Evolutionary conservation across 495 filamentous ascomycete genomes (phyloP).

Genomic region (Penicillium angulare): DNA sequence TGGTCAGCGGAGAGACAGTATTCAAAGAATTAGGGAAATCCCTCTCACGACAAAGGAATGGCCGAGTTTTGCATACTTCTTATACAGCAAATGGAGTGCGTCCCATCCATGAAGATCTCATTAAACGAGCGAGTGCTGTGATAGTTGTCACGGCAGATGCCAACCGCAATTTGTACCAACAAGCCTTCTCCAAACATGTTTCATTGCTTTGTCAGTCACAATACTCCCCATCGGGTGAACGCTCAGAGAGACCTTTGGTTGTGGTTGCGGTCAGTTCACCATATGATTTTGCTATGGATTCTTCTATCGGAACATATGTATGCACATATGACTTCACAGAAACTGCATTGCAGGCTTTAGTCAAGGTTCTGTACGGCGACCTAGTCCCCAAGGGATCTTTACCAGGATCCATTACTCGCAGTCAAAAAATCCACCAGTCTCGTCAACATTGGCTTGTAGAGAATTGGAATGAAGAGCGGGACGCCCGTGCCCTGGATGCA

Average conservation of each 20-base stretch:
- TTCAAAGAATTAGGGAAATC: conserved; percentile 82
- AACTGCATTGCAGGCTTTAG: conserved; percentile 77
- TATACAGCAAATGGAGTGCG: conserved; percentile 88
- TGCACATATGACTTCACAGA: conserved; percentile 96
- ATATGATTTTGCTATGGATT: conserved; percentile 93
- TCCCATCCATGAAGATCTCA: conserved; percentile 85
- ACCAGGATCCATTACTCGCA: conserved; percentile 79
- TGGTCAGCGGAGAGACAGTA: conserved; percentile 83
- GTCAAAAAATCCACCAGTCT: conserved; percentile 75
- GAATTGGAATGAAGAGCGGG: conserved; percentile 73
- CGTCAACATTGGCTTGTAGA: conserved; percentile 90
- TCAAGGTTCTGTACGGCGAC: conserved; percentile 78
- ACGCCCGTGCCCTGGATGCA: conserved; percentile 64
- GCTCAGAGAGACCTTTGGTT: conserved; percentile 63
- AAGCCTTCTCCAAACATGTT: conserved; percentile 88
- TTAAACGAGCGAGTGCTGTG: conserved; percentile 79
- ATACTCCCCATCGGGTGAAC: conserved; percentile 52
- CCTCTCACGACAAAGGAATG: conserved; percentile 74
- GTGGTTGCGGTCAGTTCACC: conserved; percentile 90
- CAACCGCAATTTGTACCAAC: conserved; percentile 85
- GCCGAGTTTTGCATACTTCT: conserved; percentile 82
- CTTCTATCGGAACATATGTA: conserved; percentile 79
- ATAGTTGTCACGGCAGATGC: conserved; percentile 88
- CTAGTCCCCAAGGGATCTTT: conserved; percentile 67
- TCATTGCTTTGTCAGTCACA: conserved; percentile 88